Percentiles rank a stretch among this genome's conserved stretches.
Evolutionary conservation across 2,329 filamentous ascomycete species (phyloP).

Genomic region (Microsporum ferrugineum): DNA sequence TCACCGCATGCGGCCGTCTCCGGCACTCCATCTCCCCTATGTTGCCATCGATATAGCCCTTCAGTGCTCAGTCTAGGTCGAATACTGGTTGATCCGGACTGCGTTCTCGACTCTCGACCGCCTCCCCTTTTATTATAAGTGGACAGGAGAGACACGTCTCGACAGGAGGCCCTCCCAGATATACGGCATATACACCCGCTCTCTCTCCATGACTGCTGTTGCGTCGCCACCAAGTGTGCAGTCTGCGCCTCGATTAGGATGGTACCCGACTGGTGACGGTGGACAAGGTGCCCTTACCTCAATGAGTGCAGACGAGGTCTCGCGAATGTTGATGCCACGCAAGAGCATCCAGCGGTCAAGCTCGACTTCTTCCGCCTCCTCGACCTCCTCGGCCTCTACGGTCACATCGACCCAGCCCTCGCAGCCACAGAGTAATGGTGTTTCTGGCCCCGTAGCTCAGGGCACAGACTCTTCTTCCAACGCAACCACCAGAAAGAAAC

Average conservation of each 20-base stretch:
- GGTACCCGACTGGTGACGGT: conserved; percentile 46
- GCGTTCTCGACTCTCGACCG: background rate
- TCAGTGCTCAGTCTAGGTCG: background rate
- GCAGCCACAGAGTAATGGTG: conserved; percentile 25
- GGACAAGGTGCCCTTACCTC: conserved; percentile 52
- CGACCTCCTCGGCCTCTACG: conserved; percentile 34
- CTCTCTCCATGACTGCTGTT: conserved; percentile 50
- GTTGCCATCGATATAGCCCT: background rate
- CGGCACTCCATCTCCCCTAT: background rate
- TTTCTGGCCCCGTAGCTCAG: conserved; percentile 19
- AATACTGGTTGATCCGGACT: background rate
- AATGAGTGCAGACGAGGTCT: conserved; percentile 73
- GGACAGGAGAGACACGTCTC: background rate
- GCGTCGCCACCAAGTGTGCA: conserved; percentile 54
- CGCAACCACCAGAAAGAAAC: conserved; percentile 37
- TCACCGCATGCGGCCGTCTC: background rate
- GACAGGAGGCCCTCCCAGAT: background rate
- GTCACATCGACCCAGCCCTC: conserved; percentile 15
- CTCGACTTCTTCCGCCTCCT: conserved; percentile 73
- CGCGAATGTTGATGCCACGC: conserved; percentile 79
- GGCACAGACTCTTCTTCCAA: conserved; percentile 28
- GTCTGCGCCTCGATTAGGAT: conserved; percentile 49
- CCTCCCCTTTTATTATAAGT: background rate
- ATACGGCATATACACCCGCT: background rate
- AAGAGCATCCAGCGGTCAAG: conserved; percentile 78